These are phyloP conservation scores for Phytophthora foliorum DNA, from an alignment of 352 stramenopile species.

Conservation along the genomic window DNA sequence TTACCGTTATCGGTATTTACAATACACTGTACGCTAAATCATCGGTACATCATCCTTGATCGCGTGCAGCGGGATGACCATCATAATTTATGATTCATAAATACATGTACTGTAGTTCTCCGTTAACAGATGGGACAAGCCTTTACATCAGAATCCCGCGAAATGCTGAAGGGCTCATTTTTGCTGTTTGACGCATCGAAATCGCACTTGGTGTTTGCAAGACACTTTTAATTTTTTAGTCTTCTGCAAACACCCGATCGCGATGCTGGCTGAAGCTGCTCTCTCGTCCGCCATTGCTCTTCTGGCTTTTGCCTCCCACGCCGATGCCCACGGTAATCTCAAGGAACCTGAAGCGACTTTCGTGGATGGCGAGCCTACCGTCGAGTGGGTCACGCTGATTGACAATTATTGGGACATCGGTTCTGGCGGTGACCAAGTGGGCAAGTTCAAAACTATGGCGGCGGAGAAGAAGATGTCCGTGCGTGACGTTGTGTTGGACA, in stretches of 20 bases:
- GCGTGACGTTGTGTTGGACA: conserved; percentile 44
- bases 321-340: conserved; percentile 34
- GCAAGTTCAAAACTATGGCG: conserved; percentile 39
- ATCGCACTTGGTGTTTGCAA: neutral
- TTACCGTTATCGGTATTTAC: too few relatives aligned
- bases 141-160: neutral
- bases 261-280: conserved; percentile 8
- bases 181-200: conserved; percentile 3
- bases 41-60: too few relatives aligned
- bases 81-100: too few relatives aligned
- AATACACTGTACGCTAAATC: too few relatives aligned
- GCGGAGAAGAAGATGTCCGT: conserved; percentile 42
- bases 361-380: conserved; percentile 11
- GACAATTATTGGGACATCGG: conserved; percentile 48
- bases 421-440: conserved; percentile 36
- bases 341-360: conserved; percentile 28
- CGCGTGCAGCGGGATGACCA: too few relatives aligned
- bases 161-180: neutral
- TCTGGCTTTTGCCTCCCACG: conserved; percentile 12
- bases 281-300: conserved; percentile 16
- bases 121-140: neutral
- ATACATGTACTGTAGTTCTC: too few relatives aligned
- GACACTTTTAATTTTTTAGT: conserved; percentile 15
- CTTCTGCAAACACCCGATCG: neutral
- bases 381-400: conserved; percentile 28